These are phyloP conservation scores for Paracoccidioides brasiliensis DNA, from an alignment of 2,329 filamentous ascomycete species.

Conservation along the genomic window DNA sequence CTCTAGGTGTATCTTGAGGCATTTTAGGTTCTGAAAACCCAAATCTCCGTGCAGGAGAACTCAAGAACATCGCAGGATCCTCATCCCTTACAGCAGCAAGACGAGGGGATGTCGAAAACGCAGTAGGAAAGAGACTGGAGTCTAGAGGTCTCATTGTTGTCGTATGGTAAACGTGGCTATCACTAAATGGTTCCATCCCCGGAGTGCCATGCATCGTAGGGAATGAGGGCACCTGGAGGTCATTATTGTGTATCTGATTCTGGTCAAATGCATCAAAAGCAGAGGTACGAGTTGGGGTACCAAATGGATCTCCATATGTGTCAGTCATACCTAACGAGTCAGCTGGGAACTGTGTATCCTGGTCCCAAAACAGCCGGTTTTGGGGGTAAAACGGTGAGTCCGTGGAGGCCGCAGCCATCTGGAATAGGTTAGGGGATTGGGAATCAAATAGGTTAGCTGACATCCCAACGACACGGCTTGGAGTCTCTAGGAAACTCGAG, in stretches of 20 bases:
- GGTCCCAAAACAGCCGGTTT: slow-evolving; percentile 38
- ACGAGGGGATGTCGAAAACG: slow-evolving; percentile 35
- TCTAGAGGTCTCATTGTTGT: slow-evolving; percentile 20
- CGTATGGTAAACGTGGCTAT: slow-evolving; percentile 17
- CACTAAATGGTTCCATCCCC: slow-evolving; percentile 22
- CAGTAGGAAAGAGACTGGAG: slow-evolving; percentile 28
- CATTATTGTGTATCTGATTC: background rate
- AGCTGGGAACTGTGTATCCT: slow-evolving; percentile 21
- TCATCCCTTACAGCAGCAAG: slow-evolving; percentile 23
- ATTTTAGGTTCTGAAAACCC: slow-evolving; percentile 26
- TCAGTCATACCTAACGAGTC: slow-evolving; percentile 10
- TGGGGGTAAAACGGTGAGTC: slow-evolving; percentile 47
- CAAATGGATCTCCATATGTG: slow-evolving; percentile 14
- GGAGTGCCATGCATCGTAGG: slow-evolving; percentile 23
- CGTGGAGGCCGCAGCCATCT: slow-evolving; percentile 37
- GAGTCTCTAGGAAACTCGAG: slow-evolving; percentile 30
- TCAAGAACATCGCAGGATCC: slow-evolving; percentile 36
- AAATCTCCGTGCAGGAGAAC: slow-evolving; percentile 36
- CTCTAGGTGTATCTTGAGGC: slow-evolving; percentile 14
- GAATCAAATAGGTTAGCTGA: slow-evolving; percentile 40
- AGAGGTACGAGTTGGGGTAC: slow-evolving; percentile 8
- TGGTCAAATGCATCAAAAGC: slow-evolving; percentile 12
- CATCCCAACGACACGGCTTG: slow-evolving; percentile 31
- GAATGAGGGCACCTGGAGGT: slow-evolving; percentile 19
- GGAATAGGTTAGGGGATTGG: slow-evolving; percentile 46